Base-by-base conservation (phyloP, 2,329 filamentous ascomycete species). In the Aschersonia sp. region DNA sequence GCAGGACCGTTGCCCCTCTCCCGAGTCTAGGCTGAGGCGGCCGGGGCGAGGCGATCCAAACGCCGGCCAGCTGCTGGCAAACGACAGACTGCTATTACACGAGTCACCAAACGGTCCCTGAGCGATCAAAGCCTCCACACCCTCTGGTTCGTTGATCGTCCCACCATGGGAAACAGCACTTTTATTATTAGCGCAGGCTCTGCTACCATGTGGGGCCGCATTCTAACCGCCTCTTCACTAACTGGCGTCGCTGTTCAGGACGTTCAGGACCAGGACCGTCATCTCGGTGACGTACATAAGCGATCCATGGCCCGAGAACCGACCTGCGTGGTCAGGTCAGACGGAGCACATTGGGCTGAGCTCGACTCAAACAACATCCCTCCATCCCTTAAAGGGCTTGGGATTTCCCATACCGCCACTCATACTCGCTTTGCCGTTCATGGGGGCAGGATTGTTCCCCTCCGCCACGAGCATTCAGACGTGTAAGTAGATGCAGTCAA, bases 391-490 rank as follows among this genome's bases (percentile, higher is more conserved):
- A 56, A 59, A 55, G 56, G 56, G 30, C 56, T 64, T 35, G 52
- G 49, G 40, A 47, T 54, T 30, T 47, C 52, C 45, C 56, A 58
- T 46, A 53, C 53, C 47, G 55, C 57, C 54, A 54, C 51, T 32
- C 56, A 60, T 32, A 53, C 54, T 51, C 55, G 53, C 32, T 63
- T 58, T 54, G 60, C 62, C 47, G 55, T 63, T 43, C 57, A 59
- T 41, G 51, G 56, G 46, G 62, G 61, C 45, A 64, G 59, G 50
- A 56, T 61, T 20, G 61, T 64, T 46, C 60, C 58, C 40, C 58
- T 54, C 42, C 45, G 12, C 9, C 50, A 20, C 20, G 20, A 51
- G n/a, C 44, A 47, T 48, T 48, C 45, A 51, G 58, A 55, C 51
- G 45, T 61, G 60, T 63, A 56, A 62, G 60, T 61, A 31, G 45